These are phyloP conservation scores for Solanum peruvianum DNA, from an alignment of 257 asterid species.

Conservation along the genomic window DNA sequence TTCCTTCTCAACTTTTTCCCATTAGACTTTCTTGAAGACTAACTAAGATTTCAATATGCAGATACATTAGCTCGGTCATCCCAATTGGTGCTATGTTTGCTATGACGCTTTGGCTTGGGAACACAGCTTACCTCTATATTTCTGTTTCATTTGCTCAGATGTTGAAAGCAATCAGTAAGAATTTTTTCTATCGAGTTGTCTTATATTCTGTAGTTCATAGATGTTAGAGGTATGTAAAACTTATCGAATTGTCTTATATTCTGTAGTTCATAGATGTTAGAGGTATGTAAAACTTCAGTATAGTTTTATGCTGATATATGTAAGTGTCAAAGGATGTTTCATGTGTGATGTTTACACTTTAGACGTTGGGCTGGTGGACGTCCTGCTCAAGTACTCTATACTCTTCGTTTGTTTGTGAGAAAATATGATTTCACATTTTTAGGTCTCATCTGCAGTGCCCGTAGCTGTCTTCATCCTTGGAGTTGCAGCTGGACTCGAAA, in stretches of 20 bases:
- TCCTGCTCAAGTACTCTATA: background rate
- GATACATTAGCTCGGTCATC: constrained; percentile 73
- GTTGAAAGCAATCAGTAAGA: constrained; percentile 97
- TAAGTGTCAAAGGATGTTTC: background rate
- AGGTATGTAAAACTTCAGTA: background rate
- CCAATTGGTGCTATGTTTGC: constrained; percentile 99
- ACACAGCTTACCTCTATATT: constrained; percentile 97
- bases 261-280: background rate
- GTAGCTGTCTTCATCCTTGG: constrained; percentile 97
- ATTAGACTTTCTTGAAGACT: background rate
- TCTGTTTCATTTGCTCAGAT: constrained; percentile 97
- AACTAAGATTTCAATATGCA: constrained; percentile 17
- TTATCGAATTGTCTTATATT: background rate
- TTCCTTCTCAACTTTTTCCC: background rate
- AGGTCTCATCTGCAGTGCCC: constrained; percentile 61
- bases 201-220: background rate
- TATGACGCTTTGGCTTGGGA: constrained; percentile 99
- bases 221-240: background rate
- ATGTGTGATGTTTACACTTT: background rate
- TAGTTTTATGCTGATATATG: background rate
- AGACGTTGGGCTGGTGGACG: background rate
- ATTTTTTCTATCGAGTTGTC: background rate
- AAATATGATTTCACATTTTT: background rate
- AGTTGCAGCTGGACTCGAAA: constrained; percentile 89
- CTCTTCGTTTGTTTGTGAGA: background rate